These are phyloP conservation scores for Chaetothyriales sp. DNA, from an alignment of 2,329 filamentous ascomycete species.

Conservation along the genomic window DNA sequence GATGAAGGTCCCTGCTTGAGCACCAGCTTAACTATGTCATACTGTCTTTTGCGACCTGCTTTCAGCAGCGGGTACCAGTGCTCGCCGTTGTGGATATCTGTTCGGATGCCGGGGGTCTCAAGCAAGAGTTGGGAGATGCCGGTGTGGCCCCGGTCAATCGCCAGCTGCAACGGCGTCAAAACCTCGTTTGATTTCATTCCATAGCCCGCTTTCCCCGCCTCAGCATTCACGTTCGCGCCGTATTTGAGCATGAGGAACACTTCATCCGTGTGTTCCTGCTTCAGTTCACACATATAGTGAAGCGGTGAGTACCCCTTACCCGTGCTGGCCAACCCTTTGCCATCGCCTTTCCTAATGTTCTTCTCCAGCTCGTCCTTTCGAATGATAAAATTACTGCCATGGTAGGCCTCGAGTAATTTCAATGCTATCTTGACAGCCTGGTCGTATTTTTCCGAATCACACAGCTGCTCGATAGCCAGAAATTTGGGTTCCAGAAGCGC, in stretches of 20 bases:
- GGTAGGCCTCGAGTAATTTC: conserved; percentile 12
- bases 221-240: conserved; percentile 12
- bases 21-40: conserved; percentile 11
- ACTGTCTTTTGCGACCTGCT: conserved; percentile 10
- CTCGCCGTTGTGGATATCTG: conserved; percentile 6
- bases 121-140: conserved; percentile 11
- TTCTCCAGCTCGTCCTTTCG: conserved; percentile 10
- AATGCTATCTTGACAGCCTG: conserved; percentile 10
- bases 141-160: conserved; percentile 9
- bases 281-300: conserved; percentile 15
- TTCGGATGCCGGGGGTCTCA: conserved; percentile 4
- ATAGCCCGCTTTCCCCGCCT: conserved; percentile 11
- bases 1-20: conserved; percentile 7
- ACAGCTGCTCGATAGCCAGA: conserved; percentile 8
- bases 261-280: conserved; percentile 11
- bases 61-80: conserved; percentile 11
- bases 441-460: conserved; percentile 7
- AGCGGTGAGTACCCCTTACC: conserved; percentile 13
- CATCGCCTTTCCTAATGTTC: conserved; percentile 11
- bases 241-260: conserved; percentile 11
- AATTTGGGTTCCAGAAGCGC: conserved; percentile 10
- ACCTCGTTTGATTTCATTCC: conserved; percentile 6
- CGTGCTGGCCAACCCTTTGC: conserved; percentile 9
- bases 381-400: conserved; percentile 11
- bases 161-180: conserved; percentile 12